Base-by-base conservation (phyloP, 139 green algal species). In the Volvox reticuliferus region DNA sequence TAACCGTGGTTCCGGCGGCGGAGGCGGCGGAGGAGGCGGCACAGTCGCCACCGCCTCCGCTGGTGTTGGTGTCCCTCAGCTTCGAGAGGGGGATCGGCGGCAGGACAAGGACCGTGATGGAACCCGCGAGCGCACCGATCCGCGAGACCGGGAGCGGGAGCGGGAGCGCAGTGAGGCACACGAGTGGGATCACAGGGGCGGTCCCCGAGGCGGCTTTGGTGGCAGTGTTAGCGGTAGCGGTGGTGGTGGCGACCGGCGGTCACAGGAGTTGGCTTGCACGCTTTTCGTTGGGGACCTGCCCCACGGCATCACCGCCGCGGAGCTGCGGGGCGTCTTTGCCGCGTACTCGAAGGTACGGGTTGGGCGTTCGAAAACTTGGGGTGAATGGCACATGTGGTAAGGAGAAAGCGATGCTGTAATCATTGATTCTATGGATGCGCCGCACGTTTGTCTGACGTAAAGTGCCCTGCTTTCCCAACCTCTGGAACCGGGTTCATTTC, bases 261-360 rank as follows among this genome's bases (percentile, higher is more conserved):
- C 82, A 3, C 18, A 18, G 26, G 83, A 89, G 83, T 68, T 89
- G 83, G 83, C 67, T 21, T 89, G 83, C 35, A 89, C 85, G 17
- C 71, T 89, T 50, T 89, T 89, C 21, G 85, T 89, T 71, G 85
- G 85, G 9, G 85, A 89, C 50, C 44, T 89, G 71, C 85, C 85
- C 1, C 32, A 30, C 0, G 44, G 71, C 44, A 82, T 82, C n/a
- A 62, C 9, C 12, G 44, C 30, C 19, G n/a, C 32, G 18, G 71
- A 82, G 85, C 71, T 89, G 44, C 26, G 44, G 71, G 1, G 33
- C 5, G 71, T 89, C n/a, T 83, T 89, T 22, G 44, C 55, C 67
- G 62, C 85, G 16, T 89, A 89, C 85, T 89, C 71, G 3, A 73
- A 33, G 85, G 85, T 89, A 28, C 67, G 44, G 9, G 44, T 5